Base-by-base conservation (phyloP, 2,329 filamentous ascomycete genomes). In the Aspergillus hortae region DNA sequence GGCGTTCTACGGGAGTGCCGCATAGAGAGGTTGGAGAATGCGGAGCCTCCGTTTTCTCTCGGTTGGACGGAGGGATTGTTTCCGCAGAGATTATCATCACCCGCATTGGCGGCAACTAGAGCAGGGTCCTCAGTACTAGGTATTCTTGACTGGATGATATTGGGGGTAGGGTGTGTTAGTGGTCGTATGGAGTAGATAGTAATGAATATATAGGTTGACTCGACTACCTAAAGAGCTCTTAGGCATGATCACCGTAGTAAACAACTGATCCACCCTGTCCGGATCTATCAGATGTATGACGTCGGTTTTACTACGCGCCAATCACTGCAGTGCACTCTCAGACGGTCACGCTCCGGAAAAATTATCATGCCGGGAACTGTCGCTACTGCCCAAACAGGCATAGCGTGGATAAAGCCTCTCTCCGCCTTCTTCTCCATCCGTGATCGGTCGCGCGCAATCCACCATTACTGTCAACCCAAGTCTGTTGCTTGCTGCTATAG, bases 391-490 rank as follows among this genome's bases (percentile, higher is more conserved):
- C 14, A 23, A 62, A 52, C 44, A 41, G 57, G 61, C 33, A 56
- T 69, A 68, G 66, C 53, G 59, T 54, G 50, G 53, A 56, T 58
- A 68, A 67, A 68, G 59, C 56, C 63, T 61, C 65, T 61, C 58
- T 62, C 61, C 61, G 61, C 61, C 61, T 62, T 63, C 59, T 55
- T 59, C 66, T 52, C 56, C 62, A 67, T 60, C 67, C 63, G 66
- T 66, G 67, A 68, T 67, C 66, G 64, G 61, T 68, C 64, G 67
- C 67, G 67, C 67, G 67, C 67, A 70, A 66, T 67, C 64, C 58
- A 58, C 65, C 61, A 57, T 62, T 57, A 56, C 52, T 48, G 40
- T 17, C 40, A 42, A 53, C 49, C 48, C 49, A 48, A 53, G 48
- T 56, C 55, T 61, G 51, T 56, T 57, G 52, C 55, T 58, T 54